Percentiles rank a stretch among this genome's conserved stretches.
Conservation (phyloP, 73 alveolate species). For the Blepharisma stoltei region DNA sequence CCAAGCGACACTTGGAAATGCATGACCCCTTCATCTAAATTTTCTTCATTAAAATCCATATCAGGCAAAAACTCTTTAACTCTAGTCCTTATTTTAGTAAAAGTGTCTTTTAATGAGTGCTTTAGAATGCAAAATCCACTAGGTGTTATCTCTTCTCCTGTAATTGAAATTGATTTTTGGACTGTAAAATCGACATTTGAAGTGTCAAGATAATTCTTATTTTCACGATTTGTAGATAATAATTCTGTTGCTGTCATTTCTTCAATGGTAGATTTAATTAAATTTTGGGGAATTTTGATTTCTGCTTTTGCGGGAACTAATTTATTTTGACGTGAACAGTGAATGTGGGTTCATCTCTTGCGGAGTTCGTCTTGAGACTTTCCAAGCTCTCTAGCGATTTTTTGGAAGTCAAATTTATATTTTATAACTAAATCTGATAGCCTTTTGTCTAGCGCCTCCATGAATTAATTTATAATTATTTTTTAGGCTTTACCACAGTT, state of each 20-base stretch:
- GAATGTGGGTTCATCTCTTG: not conserved
- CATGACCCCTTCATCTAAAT: conserved; percentile 39
- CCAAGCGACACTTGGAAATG: conserved; percentile 54
- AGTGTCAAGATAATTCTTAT: conserved; percentile 49
- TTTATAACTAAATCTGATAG: not conserved
- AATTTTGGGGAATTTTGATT: not conserved
- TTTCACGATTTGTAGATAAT: not conserved
- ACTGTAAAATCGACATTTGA: conserved; percentile 50
- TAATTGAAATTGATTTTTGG: conserved; percentile 40
- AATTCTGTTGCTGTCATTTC: conserved; percentile 12
- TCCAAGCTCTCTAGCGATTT: conserved; percentile 6
- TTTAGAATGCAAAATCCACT: conserved; percentile 62
- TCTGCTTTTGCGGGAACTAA: conserved; percentile 16
- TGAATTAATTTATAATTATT: no score
- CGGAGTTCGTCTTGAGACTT: not conserved
- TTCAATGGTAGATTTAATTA: not conserved
- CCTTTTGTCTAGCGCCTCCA: not conserved
- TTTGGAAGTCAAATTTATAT: not conserved
- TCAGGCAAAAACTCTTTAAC: conserved; percentile 61
- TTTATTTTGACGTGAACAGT: conserved; percentile 1
- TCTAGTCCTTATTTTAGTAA: conserved; percentile 38
- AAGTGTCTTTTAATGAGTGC: conserved; percentile 55
- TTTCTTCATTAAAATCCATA: conserved; percentile 44
- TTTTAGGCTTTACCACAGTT: no score
- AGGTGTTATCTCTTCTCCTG: conserved; percentile 68